These are phyloP conservation scores for Myochromella boudieri DNA, from an alignment of 768 basidiomycete genomes.

Conservation along the genomic window DNA sequence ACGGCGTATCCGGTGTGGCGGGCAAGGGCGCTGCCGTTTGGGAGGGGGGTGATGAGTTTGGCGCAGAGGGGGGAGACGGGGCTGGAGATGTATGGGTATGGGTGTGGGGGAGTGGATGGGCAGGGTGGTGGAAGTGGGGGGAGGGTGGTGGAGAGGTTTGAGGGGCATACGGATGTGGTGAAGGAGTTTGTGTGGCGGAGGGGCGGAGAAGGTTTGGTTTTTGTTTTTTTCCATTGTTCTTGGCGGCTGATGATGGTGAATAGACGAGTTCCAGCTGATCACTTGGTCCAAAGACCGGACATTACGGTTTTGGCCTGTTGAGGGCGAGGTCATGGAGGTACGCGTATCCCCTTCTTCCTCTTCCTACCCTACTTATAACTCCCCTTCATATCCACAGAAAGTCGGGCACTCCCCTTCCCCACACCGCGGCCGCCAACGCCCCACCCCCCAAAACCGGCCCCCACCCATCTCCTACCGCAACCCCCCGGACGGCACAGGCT, in stretches of 20 bases:
- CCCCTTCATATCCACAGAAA: slow-evolving; percentile 37
- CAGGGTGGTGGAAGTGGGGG: slow-evolving; percentile 45
- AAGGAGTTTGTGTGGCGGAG: slow-evolving; percentile 98
- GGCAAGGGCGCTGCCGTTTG: slow-evolving; percentile 90
- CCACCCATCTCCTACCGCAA: slow-evolving; percentile 53
- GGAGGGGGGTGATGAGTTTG: slow-evolving; percentile 80
- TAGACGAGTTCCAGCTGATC: slow-evolving; percentile 59
- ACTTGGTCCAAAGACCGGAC: slow-evolving; percentile 88
- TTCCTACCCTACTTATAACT: not conserved
- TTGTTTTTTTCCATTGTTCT: not conserved
- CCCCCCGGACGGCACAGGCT: slow-evolving; percentile 40
- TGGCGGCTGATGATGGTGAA: not conserved
- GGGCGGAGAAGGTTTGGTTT: slow-evolving; percentile 49
- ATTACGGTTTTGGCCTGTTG: slow-evolving; percentile 88
- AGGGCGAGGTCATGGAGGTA: slow-evolving; percentile 68
- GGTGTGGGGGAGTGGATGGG: slow-evolving; percentile 45
- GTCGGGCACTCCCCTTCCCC: slow-evolving; percentile 42
- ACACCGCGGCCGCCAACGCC: slow-evolving; percentile 29
- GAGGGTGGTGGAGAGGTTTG: slow-evolving; percentile 69
- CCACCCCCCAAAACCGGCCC: slow-evolving; percentile 18
- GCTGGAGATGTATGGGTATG: slow-evolving; percentile 78
- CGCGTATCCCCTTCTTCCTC: slow-evolving; percentile 7
- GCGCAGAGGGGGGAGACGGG: slow-evolving; percentile 86
- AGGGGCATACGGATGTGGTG: slow-evolving; percentile 90
- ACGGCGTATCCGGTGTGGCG: slow-evolving; percentile 94